phyloP scores from a whole-genome alignment of 306 rosid species.

The Ormosia semicastrata region DNA sequence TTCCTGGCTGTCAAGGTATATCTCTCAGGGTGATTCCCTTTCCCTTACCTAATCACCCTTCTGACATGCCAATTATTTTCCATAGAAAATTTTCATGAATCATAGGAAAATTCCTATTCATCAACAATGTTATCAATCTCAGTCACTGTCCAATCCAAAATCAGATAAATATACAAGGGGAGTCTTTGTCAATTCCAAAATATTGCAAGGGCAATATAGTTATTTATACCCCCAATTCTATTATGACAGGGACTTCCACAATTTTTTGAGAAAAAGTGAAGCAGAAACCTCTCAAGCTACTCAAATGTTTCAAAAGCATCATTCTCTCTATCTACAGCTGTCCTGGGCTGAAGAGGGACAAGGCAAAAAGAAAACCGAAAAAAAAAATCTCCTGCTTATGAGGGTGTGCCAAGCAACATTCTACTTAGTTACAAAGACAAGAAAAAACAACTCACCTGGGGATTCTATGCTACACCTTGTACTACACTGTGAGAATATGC shows the following conservation, averaged over 20 bases:
- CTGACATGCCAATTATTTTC: conserved; percentile 31
- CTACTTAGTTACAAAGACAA: conserved; percentile 77
- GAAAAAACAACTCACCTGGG: conserved; percentile 60
- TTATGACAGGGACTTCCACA: conserved; percentile 32
- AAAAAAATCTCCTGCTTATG: conserved; percentile 42
- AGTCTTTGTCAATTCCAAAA: conserved; percentile 32
- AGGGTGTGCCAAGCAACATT: conserved; percentile 62
- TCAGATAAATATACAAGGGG: background rate
- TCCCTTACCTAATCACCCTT: conserved; percentile 47
- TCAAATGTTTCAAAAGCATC: conserved; percentile 46
- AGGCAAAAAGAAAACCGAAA: background rate
- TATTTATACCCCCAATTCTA: background rate
- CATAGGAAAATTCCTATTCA: conserved; percentile 21
- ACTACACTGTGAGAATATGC: conserved; percentile 21
- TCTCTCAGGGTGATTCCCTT: conserved; percentile 21
- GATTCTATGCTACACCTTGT: conserved; percentile 36
- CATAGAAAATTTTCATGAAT: conserved; percentile 4
- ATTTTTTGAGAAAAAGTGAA: conserved; percentile 39
- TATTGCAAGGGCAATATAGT: conserved; percentile 26
- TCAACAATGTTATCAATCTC: conserved; percentile 7
- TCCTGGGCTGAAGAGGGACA: conserved; percentile 20
- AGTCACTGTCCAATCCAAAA: conserved; percentile 33
- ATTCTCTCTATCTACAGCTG: conserved; percentile 41
- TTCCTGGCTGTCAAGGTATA: conserved; percentile 29
- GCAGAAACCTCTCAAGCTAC: conserved; percentile 69